These are phyloP conservation scores for Tetracentron sinense DNA, from an alignment of 164 flowering plant species.

Conservation along the genomic window DNA sequence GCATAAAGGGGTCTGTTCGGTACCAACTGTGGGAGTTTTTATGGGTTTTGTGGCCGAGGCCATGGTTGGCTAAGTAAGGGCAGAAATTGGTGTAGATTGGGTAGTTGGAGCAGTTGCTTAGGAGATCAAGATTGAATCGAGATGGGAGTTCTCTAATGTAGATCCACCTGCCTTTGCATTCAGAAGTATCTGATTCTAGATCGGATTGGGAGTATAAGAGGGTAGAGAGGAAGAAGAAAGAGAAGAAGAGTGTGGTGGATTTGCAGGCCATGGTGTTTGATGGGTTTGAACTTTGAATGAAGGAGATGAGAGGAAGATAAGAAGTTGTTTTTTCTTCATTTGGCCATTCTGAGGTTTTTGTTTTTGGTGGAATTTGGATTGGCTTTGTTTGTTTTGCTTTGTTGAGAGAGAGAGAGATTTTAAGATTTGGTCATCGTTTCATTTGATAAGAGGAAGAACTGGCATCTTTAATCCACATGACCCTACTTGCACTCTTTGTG, in stretches of 20 bases:
- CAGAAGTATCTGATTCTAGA: conserved; percentile 15
- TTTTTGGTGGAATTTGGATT: too few relatives aligned
- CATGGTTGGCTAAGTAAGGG: conserved; percentile 70
- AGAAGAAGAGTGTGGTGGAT: neutral
- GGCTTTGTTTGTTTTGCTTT: too few relatives aligned
- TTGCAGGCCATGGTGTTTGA: neutral
- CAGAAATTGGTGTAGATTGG: conserved; percentile 65
- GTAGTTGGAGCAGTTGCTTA: conserved; percentile 64
- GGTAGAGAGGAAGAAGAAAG: neutral
- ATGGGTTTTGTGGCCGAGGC: conserved; percentile 90
- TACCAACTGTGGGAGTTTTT: conserved; percentile 76
- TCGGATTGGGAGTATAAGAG: neutral
- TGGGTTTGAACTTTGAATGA: too few relatives aligned
- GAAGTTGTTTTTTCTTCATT: neutral
- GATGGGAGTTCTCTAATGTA: conserved; percentile 77
- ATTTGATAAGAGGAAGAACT: too few relatives aligned
- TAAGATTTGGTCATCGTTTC: too few relatives aligned
- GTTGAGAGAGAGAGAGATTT: too few relatives aligned
- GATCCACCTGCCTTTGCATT: conserved; percentile 63
- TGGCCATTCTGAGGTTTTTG: neutral
- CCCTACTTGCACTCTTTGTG: too few relatives aligned
- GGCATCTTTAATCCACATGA: too few relatives aligned
- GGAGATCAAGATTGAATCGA: conserved; percentile 75
- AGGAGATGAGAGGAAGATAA: neutral
- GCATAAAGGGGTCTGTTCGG: conserved; percentile 72